These are phyloP conservation scores for Ottelia alismoides DNA, from an alignment of 106 monocot species.

Conservation along the genomic window DNA sequence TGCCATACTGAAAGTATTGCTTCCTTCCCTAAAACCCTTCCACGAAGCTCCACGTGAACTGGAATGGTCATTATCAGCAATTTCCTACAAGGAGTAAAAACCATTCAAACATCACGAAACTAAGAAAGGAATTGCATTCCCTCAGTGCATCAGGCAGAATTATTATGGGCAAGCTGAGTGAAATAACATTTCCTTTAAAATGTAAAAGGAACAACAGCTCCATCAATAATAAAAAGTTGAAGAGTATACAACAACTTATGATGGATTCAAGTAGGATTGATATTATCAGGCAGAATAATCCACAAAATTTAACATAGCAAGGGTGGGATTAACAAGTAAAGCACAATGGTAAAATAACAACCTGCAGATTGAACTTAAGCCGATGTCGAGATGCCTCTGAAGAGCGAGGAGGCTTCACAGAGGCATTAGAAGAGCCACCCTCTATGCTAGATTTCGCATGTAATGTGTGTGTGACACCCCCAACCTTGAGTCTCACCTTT, in stretches of 20 bases:
- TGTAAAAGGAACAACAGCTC: background rate
- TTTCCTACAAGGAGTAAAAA: background rate
- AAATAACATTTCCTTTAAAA: too few relatives aligned
- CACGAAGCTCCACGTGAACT: too few relatives aligned
- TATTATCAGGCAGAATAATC: background rate
- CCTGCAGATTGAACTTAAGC: conserved; percentile 32
- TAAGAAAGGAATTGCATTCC: background rate
- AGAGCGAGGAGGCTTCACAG: conserved; percentile 18
- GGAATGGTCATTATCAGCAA: background rate
- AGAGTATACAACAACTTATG: background rate
- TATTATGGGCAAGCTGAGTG: too few relatives aligned
- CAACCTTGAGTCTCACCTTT: conserved; percentile 68
- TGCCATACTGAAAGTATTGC: too few relatives aligned
- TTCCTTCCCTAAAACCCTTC: too few relatives aligned
- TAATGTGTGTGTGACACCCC: conserved; percentile 55
- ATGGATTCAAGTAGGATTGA: background rate
- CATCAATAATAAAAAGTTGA: background rate
- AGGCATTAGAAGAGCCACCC: conserved; percentile 6
- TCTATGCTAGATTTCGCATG: conserved; percentile 45
- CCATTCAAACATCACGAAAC: background rate
- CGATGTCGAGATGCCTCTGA: conserved; percentile 30
- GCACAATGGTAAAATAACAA: background rate
- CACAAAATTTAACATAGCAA: background rate
- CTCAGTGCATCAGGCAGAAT: too few relatives aligned
- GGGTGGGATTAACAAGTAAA: background rate